Evolutionary conservation across 176 grass and related monocot genomes (phyloP), one percentile per base, ranked within the genome.

Genomic region (Puccinellia tenuiflora): DNA sequence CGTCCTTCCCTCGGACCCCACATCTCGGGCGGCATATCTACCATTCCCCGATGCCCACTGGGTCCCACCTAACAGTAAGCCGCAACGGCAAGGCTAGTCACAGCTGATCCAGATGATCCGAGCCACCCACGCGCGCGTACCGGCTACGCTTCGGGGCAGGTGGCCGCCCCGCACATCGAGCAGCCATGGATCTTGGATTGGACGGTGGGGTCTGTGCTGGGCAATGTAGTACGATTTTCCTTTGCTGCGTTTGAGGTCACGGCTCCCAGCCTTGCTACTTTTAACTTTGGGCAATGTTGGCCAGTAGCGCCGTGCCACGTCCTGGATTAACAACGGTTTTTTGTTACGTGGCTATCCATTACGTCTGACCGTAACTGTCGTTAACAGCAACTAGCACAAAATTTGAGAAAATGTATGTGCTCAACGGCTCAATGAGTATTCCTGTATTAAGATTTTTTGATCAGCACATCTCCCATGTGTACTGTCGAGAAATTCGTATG

Each of bases 101-200:
- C 69, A 75, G 28, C 21, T 21, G 46, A 22, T 39, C 38, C 76
- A 40, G 76, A 78, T 76, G 76, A 89, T 89, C 87, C 69, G 59
- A 85, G 77, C 76, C 77, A 51, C 4, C 80, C 83, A 70, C 6
- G 77, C 82, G 61, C 68, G 78, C 87, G 88, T 79, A 86, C 60
- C 62, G 64, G 84, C 43, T 85, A 85, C 85, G 76, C 72, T 80
- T 77, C 14, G 87, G 56, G 56, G 67, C 81, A 75, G 81, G 57
- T 75, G 67, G 79, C 64, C 86, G 15, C 9, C 24, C 40, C 24
- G 24, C 65, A 9, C 31, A 78, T 25, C 43, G 28, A 5, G 40
- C 5, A 5, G 26, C 5, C 21, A 10, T 42, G 29, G 80, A 78
- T 29, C 86, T 57, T 7, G 34, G 47, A 31, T 82, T 5, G 50